Evolutionary conservation across 2,329 filamentous ascomycete species (phyloP), one percentile per base, ranked within the genome.

Genomic region (Corynespora cassiicola): DNA sequence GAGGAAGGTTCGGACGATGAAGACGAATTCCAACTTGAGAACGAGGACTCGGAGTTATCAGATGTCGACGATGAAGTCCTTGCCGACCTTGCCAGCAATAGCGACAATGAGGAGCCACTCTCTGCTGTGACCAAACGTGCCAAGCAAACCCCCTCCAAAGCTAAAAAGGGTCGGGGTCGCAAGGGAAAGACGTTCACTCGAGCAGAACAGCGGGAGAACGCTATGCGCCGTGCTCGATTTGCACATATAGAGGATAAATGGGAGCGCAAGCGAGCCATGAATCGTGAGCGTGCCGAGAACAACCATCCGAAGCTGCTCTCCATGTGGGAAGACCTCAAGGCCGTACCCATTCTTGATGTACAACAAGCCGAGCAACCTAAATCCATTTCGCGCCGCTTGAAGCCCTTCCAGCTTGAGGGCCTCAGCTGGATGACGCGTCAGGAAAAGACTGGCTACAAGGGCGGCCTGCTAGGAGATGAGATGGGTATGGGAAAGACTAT

Each of bases 401-500:
- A 99, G 68, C 85, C 87, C 1, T 99, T 97, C 65, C 94, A 99
- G 62, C 83, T 96, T 5, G 87, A 96, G 69, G 94, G 94, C 4
- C 76, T 99, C 24, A 85, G 90, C 33, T 99, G 94, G 94, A 95
- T 99, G 90, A 83, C 80, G 45, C 85, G 80, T 38, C 95, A 97
- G 78, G 94, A 99, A 65, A 76, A 88, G 69, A 87, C 83, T 0
- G 73, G 86, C 24, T 97, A 91, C 80, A 88, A 85, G 60, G 94
- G 94, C 12, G 94, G 94, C 10, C 76, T 99, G 2, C 79, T 99
- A 2, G 94, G 94, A 42, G 94, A 99, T 56, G 94, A 99, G 70
- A 99, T 99, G 94, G 94, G 94, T 14, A 88, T 99, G 72, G 94
- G 94, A 32, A 99, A 99, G 74, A 99, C 94, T 0, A 97, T 99